Evolutionary conservation across 2,329 filamentous ascomycete species (phyloP).

Genomic region (Colletotrichum lupini): DNA sequence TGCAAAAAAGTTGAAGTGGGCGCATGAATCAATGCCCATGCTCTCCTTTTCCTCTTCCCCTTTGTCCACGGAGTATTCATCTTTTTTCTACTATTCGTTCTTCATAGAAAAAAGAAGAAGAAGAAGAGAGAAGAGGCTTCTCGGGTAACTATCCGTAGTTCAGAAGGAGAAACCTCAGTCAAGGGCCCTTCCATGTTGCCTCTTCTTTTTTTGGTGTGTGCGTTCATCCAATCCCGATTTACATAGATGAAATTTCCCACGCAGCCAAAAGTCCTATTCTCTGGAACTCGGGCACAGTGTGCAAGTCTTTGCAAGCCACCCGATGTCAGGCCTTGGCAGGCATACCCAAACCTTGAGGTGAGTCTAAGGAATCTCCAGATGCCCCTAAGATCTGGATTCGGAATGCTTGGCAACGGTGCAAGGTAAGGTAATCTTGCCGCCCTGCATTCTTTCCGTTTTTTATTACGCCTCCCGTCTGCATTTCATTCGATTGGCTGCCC

Average conservation of each 20-base stretch:
- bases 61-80: not conserved
- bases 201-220: not conserved
- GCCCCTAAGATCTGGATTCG: not conserved
- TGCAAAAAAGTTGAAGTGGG: not conserved
- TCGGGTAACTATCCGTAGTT: not conserved
- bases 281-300: constrained; percentile 6
- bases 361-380: not conserved
- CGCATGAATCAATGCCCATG: constrained; percentile 25
- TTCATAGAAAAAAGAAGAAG: not conserved
- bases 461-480: not conserved
- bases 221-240: constrained; percentile 4
- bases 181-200: not conserved
- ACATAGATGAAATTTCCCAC: not conserved
- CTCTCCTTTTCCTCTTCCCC: not conserved
- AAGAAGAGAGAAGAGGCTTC: not conserved
- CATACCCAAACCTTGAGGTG: not conserved
- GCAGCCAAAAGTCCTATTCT: not conserved
- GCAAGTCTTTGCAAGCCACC: not conserved
- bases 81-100: not conserved
- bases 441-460: not conserved
- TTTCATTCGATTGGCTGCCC: not conserved
- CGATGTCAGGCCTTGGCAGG: not conserved
- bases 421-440: not conserved
- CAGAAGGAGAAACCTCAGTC: not conserved
- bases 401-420: constrained; percentile 21